These are phyloP conservation scores for Pelargonium fulgidum DNA, from an alignment of 441 rosid genomes.

Conservation along the genomic window DNA sequence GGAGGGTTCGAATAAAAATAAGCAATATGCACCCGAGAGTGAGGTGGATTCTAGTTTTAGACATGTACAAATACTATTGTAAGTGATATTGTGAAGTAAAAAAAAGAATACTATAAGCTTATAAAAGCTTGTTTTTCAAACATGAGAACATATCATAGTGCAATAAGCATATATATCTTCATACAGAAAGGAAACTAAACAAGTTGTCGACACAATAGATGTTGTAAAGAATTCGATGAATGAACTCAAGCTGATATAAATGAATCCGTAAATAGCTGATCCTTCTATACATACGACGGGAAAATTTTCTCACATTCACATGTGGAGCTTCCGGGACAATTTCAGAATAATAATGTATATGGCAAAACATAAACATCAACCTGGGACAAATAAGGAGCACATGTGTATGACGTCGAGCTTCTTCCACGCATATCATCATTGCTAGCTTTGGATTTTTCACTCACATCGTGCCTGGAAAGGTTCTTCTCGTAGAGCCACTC, in stretches of 20 bases:
- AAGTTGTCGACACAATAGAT: neutral
- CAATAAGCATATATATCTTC: too few relatives aligned
- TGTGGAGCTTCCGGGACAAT: neutral
- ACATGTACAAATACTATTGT: neutral
- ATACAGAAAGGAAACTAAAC: neutral
- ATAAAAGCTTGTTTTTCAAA: neutral
- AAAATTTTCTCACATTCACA: neutral
- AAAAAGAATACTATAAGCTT: neutral
- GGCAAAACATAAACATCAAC: constrained; percentile 10
- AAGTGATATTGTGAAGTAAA: neutral
- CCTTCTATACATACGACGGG: neutral
- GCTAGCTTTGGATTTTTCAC: neutral
- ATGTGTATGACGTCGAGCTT: neutral
- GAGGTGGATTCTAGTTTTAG: constrained; percentile 5
- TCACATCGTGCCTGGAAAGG: neutral
- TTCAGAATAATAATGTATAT: neutral
- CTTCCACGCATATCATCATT: neutral
- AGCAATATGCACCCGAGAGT: neutral
- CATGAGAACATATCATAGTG: neutral
- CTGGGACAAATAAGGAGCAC: neutral
- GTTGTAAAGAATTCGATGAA: neutral
- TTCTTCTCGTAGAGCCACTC: constrained; percentile 5
- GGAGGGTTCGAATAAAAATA: neutral
- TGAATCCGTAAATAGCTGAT: too few relatives aligned
- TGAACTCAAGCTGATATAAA: neutral